phyloP scores from a whole-genome alignment of 805 yeast species.

The Yueomyces sp. region DNA sequence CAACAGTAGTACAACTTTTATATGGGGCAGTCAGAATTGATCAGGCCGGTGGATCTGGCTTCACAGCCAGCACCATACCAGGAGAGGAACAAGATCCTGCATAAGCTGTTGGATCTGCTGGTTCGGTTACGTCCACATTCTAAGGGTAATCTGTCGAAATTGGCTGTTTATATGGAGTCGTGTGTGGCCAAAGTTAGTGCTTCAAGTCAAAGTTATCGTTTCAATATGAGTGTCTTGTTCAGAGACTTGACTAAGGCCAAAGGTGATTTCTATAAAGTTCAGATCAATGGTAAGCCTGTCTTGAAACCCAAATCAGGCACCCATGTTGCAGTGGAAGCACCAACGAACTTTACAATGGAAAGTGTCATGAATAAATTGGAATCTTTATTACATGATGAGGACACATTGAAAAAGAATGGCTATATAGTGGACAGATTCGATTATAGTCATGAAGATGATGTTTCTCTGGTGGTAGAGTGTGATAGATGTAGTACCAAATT shows the following conservation, averaged over 20 bases:
- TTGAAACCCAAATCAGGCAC: constrained; percentile 1
- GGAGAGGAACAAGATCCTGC: constrained; percentile 19
- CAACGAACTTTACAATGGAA: constrained; percentile 3
- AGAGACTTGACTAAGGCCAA: constrained; percentile 19
- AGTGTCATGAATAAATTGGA: constrained; percentile 10
- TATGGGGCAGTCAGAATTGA: not conserved
- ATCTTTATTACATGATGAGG: constrained; percentile 7
- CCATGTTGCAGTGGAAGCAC: not conserved
- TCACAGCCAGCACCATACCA: constrained; percentile 21
- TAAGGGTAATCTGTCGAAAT: constrained; percentile 4
- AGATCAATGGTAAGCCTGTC: constrained; percentile 11
- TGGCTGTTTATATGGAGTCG: constrained; percentile 17
- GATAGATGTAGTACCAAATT: constrained; percentile 20
- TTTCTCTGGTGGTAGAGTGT: constrained; percentile 9
- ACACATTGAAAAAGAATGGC: constrained; percentile 13
- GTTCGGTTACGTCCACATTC: constrained; percentile 9
- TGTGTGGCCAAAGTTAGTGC: constrained; percentile 16
- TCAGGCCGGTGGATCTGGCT: constrained; percentile 18
- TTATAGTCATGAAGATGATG: not conserved
- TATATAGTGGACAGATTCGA: constrained; percentile 9
- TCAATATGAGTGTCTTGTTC: constrained; percentile 19
- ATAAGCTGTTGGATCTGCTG: constrained; percentile 14
- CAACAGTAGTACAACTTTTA: no score
- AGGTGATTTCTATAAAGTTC: constrained; percentile 16
- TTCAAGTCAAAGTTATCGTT: constrained; percentile 19